Evolutionary conservation across 352 stramenopile genomes (phyloP).

Genomic region (Phytophthora agathidicida): DNA sequence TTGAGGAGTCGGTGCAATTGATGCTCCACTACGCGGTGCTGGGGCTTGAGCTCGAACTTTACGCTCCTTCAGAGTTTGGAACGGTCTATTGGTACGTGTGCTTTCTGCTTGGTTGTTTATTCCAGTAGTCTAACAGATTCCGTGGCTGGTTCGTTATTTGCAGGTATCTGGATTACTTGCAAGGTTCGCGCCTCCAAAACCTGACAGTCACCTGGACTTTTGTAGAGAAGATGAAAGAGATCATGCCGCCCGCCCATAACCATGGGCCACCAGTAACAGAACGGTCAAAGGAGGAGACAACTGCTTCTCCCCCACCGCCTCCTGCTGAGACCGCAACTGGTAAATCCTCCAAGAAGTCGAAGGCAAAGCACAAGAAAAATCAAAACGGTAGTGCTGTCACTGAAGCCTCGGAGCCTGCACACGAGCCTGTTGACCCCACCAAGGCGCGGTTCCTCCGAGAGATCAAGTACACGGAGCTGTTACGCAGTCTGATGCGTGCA

Average conservation of each 20-base stretch:
- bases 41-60: constrained; percentile 80
- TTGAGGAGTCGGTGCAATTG: constrained; percentile 72
- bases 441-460: constrained; percentile 75
- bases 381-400: constrained; percentile 10
- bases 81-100: constrained; percentile 75
- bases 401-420: constrained; percentile 1
- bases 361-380: constrained; percentile 53
- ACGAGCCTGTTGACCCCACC: constrained; percentile 42
- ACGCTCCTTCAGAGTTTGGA: constrained; percentile 69
- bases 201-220: constrained; percentile 83
- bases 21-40: constrained; percentile 85
- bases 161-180: constrained; percentile 87
- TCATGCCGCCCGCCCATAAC: constrained; percentile 41
- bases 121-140: constrained; percentile 2
- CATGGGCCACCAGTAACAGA: constrained; percentile 7
- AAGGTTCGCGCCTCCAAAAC: constrained; percentile 84
- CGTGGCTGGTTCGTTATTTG: not conserved
- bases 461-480: constrained; percentile 82
- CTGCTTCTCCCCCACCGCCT: not conserved
- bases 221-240: constrained; percentile 81
- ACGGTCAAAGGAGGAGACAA: constrained; percentile 18
- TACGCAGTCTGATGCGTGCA: constrained; percentile 74
- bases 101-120: not conserved
- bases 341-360: constrained; percentile 43
- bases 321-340: constrained; percentile 6